Evolutionary conservation across 768 basidiomycete species (phyloP).

Genomic region (Clitopilus hobsonii): DNA sequence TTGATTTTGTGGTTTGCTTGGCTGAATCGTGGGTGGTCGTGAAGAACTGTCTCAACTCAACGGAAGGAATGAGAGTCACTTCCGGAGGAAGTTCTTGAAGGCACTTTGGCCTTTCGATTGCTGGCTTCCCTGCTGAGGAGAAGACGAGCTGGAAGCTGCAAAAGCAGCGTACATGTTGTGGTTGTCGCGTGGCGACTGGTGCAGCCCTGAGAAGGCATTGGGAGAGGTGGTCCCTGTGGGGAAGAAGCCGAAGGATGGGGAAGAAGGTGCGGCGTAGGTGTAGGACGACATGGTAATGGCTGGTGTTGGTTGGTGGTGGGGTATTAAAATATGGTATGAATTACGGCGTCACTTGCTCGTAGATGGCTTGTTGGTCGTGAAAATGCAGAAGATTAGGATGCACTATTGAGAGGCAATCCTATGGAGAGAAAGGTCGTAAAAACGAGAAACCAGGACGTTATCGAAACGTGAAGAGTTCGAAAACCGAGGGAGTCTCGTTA

Average conservation of each 20-base stretch:
- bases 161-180: constrained; percentile 58
- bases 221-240: constrained; percentile 50
- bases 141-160: constrained; percentile 16
- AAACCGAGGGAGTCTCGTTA: constrained; percentile 6
- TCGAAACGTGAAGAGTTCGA: constrained; percentile 4
- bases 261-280: constrained; percentile 39
- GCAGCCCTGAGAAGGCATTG: constrained; percentile 51
- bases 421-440: constrained; percentile 2
- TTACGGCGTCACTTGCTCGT: not conserved
- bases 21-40: constrained; percentile 1
- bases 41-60: constrained; percentile 8
- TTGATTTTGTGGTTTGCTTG: not conserved
- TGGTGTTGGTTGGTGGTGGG: constrained; percentile 3
- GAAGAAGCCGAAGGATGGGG: constrained; percentile 59
- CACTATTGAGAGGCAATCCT: not conserved
- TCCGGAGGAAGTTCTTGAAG: constrained; percentile 31
- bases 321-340: not conserved
- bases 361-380: not conserved
- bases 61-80: constrained; percentile 14
- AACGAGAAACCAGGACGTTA: constrained; percentile 3
- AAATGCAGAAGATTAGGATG: not conserved
- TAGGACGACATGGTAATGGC: constrained; percentile 39
- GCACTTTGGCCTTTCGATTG: constrained; percentile 19
- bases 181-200: constrained; percentile 57
- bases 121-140: constrained; percentile 11